Percentiles rank a stretch among this genome's conserved stretches.
Conservation (phyloP, 768 basidiomycete species). For the Trametes punicea region DNA sequence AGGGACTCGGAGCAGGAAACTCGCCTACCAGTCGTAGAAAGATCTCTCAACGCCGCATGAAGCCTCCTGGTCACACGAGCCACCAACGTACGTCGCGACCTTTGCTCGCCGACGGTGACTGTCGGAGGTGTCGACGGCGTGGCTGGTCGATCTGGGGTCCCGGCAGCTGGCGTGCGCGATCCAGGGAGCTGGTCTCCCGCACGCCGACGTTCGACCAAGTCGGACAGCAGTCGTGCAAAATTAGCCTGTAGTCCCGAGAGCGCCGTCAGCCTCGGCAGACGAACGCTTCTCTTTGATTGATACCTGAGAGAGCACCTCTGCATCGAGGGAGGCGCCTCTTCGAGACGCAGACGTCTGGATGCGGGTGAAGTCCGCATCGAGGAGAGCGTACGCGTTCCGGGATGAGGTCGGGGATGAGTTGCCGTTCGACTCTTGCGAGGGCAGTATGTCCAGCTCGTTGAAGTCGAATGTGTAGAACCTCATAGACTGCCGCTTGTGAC, state of each 20-base stretch:
- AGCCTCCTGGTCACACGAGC: not conserved
- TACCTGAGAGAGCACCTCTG: constrained; percentile 13
- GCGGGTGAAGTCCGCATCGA: not conserved
- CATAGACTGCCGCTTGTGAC: constrained; percentile 51
- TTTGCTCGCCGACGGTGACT: not conserved
- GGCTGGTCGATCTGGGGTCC: not conserved
- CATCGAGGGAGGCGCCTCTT: not conserved
- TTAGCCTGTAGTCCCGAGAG: constrained; percentile 5
- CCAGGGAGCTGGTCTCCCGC: too few relatives aligned
- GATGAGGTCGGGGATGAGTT: not conserved
- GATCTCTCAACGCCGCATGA: not conserved
- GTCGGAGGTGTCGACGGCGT: not conserved
- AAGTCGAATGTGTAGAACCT: constrained; percentile 61
- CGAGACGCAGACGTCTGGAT: not conserved
- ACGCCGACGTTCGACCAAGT: not conserved
- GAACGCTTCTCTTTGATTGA: too few relatives aligned
- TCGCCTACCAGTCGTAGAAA: constrained; percentile 12
- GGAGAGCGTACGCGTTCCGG: not conserved
- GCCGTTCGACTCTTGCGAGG: constrained; percentile 12
- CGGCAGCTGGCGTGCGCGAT: not conserved
- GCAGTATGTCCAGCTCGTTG: constrained; percentile 26
- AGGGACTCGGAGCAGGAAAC: not conserved
- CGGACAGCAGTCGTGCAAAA: constrained; percentile 9
- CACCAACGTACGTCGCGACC: not conserved
- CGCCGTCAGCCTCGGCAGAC: too few relatives aligned